Conservation (phyloP, 352 stramenopile species). For the Saprolegnia diclina region DNA sequence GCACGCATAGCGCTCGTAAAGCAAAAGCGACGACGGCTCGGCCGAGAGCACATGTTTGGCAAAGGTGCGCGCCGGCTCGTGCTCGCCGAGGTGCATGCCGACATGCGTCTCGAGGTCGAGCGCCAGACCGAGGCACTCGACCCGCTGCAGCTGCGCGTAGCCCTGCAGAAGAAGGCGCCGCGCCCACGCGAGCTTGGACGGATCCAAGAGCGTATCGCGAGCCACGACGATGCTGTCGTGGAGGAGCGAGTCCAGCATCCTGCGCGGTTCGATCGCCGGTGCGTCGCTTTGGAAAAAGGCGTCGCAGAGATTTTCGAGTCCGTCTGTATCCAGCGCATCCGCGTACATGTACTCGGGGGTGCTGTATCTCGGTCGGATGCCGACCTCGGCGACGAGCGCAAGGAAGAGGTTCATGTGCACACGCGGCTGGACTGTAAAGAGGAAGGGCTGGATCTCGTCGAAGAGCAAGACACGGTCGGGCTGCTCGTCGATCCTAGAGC, state of each 20-base stretch:
- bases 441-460: slow-evolving; percentile 73
- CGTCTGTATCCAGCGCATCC: no score
- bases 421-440: slow-evolving; percentile 46
- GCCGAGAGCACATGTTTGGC: slow-evolving; percentile 12
- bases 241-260: not conserved
- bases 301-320: not conserved
- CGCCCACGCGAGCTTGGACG: not conserved
- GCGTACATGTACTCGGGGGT: no score
- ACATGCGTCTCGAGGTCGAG: slow-evolving; percentile 13
- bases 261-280: not conserved
- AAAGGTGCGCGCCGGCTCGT: not conserved
- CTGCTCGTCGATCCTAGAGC: slow-evolving; percentile 42
- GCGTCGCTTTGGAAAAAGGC: not conserved
- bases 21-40: not conserved
- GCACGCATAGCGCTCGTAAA: slow-evolving; percentile 38
- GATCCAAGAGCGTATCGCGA: not conserved
- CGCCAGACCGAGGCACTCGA: not conserved
- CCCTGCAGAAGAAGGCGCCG: not conserved
- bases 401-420: slow-evolving; percentile 41
- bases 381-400: slow-evolving; percentile 39
- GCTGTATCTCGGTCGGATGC: not conserved
- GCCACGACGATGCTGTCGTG: not conserved
- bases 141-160: not conserved
- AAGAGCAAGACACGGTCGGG: slow-evolving; percentile 58
- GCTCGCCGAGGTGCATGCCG: not conserved